A percentile compares a stretch with the other conserved stretches of the same genome.
phyloP scores from a whole-genome alignment of 305 asterid species.

The Fraxinus platypoda region DNA sequence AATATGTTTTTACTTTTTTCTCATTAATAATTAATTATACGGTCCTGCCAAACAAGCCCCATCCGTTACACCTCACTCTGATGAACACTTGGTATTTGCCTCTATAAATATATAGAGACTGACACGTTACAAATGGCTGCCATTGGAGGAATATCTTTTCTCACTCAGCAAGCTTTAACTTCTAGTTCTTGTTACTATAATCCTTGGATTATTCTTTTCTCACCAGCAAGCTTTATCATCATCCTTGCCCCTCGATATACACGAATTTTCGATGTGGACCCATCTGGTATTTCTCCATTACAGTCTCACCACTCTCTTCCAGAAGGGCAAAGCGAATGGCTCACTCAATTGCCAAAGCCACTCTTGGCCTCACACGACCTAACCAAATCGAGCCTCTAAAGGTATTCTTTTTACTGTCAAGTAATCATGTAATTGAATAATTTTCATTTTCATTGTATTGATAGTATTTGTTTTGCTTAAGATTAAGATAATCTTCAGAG shows the following conservation, averaged over 20 bases:
- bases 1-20: background rate
- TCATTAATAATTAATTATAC: background rate
- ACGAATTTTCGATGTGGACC: background rate
- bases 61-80: no score
- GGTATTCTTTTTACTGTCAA: slow-evolving; percentile 36
- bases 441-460: background rate
- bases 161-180: background rate
- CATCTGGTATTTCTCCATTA: slow-evolving; percentile 27
- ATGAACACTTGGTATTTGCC: background rate
- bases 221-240: background rate
- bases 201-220: background rate
- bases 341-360: slow-evolving; percentile 70
- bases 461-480: background rate
- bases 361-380: slow-evolving; percentile 89
- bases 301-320: slow-evolving; percentile 32
- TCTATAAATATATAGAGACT: background rate
- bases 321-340: slow-evolving; percentile 59
- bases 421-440: background rate
- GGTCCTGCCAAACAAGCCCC: no score
- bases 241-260: background rate
- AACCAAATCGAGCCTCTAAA: slow-evolving; percentile 56
- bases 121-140: slow-evolving; percentile 2
- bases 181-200: background rate
- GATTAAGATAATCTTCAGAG: slow-evolving; percentile 7
- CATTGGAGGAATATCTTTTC: background rate